phyloP scores from a whole-genome alignment of 192 early-diverging fungal genomes.

The Lunasporangiospora selenospora region DNA sequence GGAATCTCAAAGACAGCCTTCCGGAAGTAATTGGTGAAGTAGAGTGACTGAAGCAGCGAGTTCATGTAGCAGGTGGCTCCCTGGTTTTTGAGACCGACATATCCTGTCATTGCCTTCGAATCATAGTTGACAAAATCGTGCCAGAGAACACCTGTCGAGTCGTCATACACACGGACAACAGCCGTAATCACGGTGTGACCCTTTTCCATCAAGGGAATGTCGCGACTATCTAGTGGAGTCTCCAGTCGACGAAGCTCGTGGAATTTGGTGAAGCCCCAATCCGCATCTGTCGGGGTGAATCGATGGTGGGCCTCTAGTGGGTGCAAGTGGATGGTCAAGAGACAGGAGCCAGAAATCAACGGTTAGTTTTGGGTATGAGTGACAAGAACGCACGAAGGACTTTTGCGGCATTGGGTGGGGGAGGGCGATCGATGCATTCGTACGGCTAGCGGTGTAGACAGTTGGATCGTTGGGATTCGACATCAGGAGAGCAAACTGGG shows the following conservation, averaged over 20 bases:
- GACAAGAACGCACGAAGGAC: conserved; percentile 8
- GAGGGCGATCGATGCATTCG: conserved; percentile 19
- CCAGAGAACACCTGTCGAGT: conserved; percentile 89
- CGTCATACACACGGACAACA: conserved; percentile 76
- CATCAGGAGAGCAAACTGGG: conserved; percentile 75
- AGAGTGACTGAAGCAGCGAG: conserved; percentile 90
- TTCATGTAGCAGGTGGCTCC: conserved; percentile 99
- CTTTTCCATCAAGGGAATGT: conserved; percentile 68
- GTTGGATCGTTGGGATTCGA: conserved; percentile 69
- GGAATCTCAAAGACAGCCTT: conserved; percentile 91
- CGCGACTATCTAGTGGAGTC: conserved; percentile 37
- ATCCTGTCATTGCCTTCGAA: conserved; percentile 87
- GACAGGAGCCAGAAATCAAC: not conserved
- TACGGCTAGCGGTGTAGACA: conserved; percentile 56
- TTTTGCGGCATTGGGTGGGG: not conserved
- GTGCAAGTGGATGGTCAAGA: conserved; percentile 3
- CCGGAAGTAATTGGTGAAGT: conserved; percentile 90
- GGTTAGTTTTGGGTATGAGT: not conserved
- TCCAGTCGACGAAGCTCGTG: conserved; percentile 54
- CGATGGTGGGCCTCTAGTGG: conserved; percentile 72
- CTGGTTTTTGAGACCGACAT: conserved; percentile 91
- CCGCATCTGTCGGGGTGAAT: conserved; percentile 74
- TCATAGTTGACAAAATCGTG: conserved; percentile 90
- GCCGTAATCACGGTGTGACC: conserved; percentile 65
- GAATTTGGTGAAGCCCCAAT: conserved; percentile 93